These are phyloP conservation scores for Spiromastix sp. DNA, from an alignment of 2,329 filamentous ascomycete genomes.

Conservation along the genomic window DNA sequence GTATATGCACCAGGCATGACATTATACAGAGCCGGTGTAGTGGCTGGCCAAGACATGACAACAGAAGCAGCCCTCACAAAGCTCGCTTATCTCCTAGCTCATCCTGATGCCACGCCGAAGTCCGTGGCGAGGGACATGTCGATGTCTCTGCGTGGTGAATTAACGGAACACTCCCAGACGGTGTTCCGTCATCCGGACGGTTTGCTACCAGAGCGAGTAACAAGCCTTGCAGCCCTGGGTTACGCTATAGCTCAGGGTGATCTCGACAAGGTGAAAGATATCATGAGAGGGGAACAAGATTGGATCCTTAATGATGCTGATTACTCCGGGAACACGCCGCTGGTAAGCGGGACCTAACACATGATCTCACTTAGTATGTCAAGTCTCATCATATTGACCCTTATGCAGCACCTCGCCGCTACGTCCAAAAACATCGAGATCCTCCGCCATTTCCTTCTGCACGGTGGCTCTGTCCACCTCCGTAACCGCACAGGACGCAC, in stretches of 20 bases:
- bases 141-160: slow-evolving; percentile 67
- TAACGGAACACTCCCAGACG: slow-evolving; percentile 64
- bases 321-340: slow-evolving; percentile 67
- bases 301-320: slow-evolving; percentile 65
- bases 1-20: slow-evolving; percentile 70
- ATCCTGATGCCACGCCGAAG: slow-evolving; percentile 51
- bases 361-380: neutral
- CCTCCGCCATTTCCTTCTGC: slow-evolving; percentile 44
- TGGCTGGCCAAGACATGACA: slow-evolving; percentile 81
- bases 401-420: slow-evolving; percentile 45
- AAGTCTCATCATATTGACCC: slow-evolving; percentile 2
- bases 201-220: slow-evolving; percentile 45
- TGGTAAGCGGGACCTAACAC: slow-evolving; percentile 21
- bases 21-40: slow-evolving; percentile 72
- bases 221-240: slow-evolving; percentile 64
- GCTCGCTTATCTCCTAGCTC: slow-evolving; percentile 71
- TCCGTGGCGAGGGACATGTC: slow-evolving; percentile 65
- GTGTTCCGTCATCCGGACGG: slow-evolving; percentile 66
- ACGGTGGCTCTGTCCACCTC: slow-evolving; percentile 49
- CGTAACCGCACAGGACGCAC: slow-evolving; percentile 49
- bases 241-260: slow-evolving; percentile 71
- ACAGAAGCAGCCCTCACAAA: slow-evolving; percentile 87
- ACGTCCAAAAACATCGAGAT: slow-evolving; percentile 45
- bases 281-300: slow-evolving; percentile 56
- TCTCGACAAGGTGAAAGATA: slow-evolving; percentile 52